Conservation (phyloP, 1,284 basidiomycete genomes). For the Papiliotrema flavescens region DNA sequence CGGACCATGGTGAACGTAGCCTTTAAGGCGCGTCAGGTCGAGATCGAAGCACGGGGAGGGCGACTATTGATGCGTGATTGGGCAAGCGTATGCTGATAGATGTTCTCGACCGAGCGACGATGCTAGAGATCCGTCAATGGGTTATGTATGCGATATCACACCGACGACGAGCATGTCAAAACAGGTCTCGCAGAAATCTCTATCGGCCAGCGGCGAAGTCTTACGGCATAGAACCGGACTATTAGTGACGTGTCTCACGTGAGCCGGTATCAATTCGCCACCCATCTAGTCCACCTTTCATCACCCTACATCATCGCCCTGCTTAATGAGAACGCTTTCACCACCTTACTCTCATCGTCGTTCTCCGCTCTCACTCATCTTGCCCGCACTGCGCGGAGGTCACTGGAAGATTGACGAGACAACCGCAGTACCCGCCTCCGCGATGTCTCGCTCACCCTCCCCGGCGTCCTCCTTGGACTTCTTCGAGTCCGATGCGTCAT, state of each 20-base stretch:
- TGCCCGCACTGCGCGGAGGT: neutral
- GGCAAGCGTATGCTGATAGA: neutral
- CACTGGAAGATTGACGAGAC: neutral
- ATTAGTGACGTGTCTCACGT: too few relatives aligned
- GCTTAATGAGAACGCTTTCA: neutral
- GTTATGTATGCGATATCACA: neutral
- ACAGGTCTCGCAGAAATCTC: neutral
- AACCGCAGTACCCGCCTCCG: neutral
- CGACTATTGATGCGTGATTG: neutral
- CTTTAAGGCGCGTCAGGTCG: too few relatives aligned
- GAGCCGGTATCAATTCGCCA: neutral
- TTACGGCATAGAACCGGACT: too few relatives aligned
- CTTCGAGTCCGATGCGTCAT: constrained; percentile 34
- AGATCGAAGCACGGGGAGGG: too few relatives aligned
- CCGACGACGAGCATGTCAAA: too few relatives aligned
- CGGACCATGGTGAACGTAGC: constrained; percentile 5
- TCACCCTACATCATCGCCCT: neutral
- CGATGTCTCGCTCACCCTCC: constrained; percentile 41
- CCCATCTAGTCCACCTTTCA: neutral
- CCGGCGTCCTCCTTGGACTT: constrained; percentile 46
- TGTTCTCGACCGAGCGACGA: too few relatives aligned
- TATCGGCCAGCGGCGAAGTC: neutral
- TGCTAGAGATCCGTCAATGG: too few relatives aligned
- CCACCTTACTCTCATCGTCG: neutral
- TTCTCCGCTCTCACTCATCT: neutral